phyloP scores from a whole-genome alignment of 2,329 filamentous ascomycete genomes.

The Colletotrichum nymphaeae region DNA sequence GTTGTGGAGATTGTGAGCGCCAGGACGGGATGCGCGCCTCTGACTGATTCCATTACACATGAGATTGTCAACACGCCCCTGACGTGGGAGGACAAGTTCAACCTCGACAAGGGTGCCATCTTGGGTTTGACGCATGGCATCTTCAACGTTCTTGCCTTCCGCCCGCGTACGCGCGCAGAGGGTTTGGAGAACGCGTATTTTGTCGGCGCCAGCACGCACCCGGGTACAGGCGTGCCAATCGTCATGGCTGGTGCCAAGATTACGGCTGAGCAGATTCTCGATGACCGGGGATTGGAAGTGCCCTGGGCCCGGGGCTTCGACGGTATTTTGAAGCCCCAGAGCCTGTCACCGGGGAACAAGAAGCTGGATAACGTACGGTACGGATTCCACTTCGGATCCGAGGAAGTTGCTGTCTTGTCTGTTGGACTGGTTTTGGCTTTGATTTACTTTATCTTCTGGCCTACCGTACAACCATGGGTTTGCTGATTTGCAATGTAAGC shows the following conservation, averaged over 20 bases:
- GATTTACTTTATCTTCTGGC: slow-evolving; percentile 7
- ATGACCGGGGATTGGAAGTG: slow-evolving; percentile 43
- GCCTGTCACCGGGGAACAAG: background rate
- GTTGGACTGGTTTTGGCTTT: background rate
- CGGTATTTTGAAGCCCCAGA: slow-evolving; percentile 27
- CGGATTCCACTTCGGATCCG: slow-evolving; percentile 34
- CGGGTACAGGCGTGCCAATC: slow-evolving; percentile 81
- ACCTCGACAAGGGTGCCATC: slow-evolving; percentile 80
- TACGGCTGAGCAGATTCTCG: slow-evolving; percentile 56
- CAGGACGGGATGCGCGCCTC: slow-evolving; percentile 67
- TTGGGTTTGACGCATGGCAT: slow-evolving; percentile 78
- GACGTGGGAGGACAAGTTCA: slow-evolving; percentile 75
- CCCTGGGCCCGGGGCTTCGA: slow-evolving; percentile 42
- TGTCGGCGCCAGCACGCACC: slow-evolving; percentile 80
- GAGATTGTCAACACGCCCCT: slow-evolving; percentile 75
- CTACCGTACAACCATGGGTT: background rate
- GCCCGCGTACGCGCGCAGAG: slow-evolving; percentile 67
- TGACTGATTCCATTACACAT: slow-evolving; percentile 61
- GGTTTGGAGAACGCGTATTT: slow-evolving; percentile 70
- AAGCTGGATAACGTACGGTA: slow-evolving; percentile 30
- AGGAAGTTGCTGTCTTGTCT: slow-evolving; percentile 31
- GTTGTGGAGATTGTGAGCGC: slow-evolving; percentile 70
- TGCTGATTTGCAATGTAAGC: background rate
- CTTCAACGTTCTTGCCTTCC: slow-evolving; percentile 77
- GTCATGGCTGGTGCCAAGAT: slow-evolving; percentile 77